Percentiles rank a stretch among this genome's conserved stretches.
phyloP scores from a whole-genome alignment of 1,139 yeast species.

The Meyerozyma smithsonii region DNA sequence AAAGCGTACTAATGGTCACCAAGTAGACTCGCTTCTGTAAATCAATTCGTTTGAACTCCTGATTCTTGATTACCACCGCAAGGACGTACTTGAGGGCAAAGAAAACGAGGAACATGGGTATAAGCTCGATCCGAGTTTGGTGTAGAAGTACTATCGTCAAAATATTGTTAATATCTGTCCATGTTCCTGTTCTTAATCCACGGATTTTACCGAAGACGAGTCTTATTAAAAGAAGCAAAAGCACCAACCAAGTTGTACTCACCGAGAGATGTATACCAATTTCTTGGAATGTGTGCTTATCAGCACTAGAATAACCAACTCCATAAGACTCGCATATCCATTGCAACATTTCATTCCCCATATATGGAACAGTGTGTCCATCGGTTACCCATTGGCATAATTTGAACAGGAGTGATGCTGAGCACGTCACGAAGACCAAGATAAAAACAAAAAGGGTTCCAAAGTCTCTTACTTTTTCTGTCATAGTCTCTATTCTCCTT shows the following conservation, averaged over 20 bases:
- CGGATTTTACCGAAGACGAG: constrained; percentile 24
- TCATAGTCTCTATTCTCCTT: constrained; percentile 4
- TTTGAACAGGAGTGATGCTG: constrained; percentile 52
- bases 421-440: constrained; percentile 32
- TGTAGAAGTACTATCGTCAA: constrained; percentile 56
- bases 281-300: constrained; percentile 21
- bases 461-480: constrained; percentile 14
- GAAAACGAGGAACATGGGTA: constrained; percentile 63
- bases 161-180: constrained; percentile 42
- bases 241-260: constrained; percentile 20
- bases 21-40: constrained; percentile 21
- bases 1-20: constrained; percentile 20
- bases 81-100: constrained; percentile 28
- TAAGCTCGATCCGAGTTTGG: constrained; percentile 64
- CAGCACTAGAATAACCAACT: constrained; percentile 11
- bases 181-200: constrained; percentile 19
- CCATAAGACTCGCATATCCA: constrained; percentile 28
- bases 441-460: constrained; percentile 34
- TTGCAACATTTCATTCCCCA: constrained; percentile 25
- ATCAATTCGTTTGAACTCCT: constrained; percentile 8
- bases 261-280: constrained; percentile 27
- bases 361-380: constrained; percentile 45
- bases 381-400: constrained; percentile 50
- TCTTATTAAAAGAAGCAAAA: constrained; percentile 19
- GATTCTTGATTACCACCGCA: constrained; percentile 6